Evolutionary conservation across 2,329 filamentous ascomycete species (phyloP).

Genomic region (Cladophialophora immunda): DNA sequence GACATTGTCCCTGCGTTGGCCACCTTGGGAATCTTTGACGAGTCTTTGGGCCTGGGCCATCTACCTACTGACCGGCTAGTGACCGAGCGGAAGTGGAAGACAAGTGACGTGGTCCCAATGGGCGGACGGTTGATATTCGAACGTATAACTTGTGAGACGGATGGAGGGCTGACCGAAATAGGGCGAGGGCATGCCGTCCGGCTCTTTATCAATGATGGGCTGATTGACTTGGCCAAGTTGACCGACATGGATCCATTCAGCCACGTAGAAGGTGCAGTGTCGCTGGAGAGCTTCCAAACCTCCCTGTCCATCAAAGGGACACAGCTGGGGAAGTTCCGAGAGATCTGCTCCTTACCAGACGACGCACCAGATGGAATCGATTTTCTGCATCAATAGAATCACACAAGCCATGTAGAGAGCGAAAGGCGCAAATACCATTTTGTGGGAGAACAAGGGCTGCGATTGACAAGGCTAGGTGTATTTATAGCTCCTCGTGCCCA

Average conservation of each 20-base stretch:
- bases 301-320: conserved; percentile 52
- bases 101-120: conserved; percentile 66
- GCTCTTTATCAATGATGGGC: conserved; percentile 66
- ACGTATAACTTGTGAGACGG: conserved; percentile 55
- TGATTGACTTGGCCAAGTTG: conserved; percentile 52
- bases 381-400: conserved; percentile 58
- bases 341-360: conserved; percentile 57
- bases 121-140: conserved; percentile 65
- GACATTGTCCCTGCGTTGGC: conserved; percentile 66
- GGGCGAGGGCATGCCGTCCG: conserved; percentile 53
- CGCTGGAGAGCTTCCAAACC: conserved; percentile 54
- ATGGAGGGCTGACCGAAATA: conserved; percentile 1
- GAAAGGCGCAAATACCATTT: neutral
- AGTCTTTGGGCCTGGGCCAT: conserved; percentile 53
- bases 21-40: conserved; percentile 53
- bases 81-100: conserved; percentile 60
- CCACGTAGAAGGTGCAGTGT: conserved; percentile 52
- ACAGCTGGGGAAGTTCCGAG: conserved; percentile 58
- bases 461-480: neutral
- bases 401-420: neutral
- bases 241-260: conserved; percentile 17
- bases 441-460: neutral
- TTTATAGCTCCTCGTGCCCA: neutral
- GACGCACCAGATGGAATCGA: conserved; percentile 54
- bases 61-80: conserved; percentile 59